Base-by-base conservation (phyloP, 331 rosid genomes). In the Quercus lobata region DNA sequence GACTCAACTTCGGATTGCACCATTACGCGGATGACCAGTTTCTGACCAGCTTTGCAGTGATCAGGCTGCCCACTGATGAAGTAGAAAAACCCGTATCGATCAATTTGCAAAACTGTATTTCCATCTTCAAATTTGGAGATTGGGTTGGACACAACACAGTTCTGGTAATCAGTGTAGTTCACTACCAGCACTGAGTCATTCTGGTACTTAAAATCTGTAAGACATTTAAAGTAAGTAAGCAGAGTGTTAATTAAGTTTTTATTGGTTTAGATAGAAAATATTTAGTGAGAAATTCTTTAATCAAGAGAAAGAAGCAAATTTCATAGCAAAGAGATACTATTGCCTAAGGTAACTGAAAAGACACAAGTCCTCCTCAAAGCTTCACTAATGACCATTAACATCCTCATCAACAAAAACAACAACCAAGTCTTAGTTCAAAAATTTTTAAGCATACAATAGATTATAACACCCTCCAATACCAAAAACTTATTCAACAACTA, bases 181-280 rank as follows among this genome's bases (percentile, higher is more conserved):
- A 78, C 82, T 53, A 35, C 61, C 34, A 78, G 52, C 18, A 78
- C 71, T 6, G 82, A 78, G 71, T 78, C 82, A 63, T 78, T 78
- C 53, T 21, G 29, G 71, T 70, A 70, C 81, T 19, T 21, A 53
- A 69, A 78, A 71, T 71, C 82, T 78, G 60, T 57, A 16, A 71
- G 29, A 34, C 52, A 34, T 1, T 57, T 14, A 7, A 29, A 11
- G 14, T 4, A 49, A 10, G 0, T 49, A 12, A 12, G 17, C 17
- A 49, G 46, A 41, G 46, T 41, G 46, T 41, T 8, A 41, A 41
- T 41, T 2, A 41, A 41, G 46, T 41, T 8, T 41, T 57, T 57
- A 6, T 7, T 57, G 63, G 5, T 21, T 21, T 58, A 58, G 30
- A 8, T 58, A 22, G 25, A 58, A 21, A 58, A 58, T 58, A 58